Evolutionary conservation across 176 grass and related monocot species (phyloP), one percentile per base, ranked within the genome.

Genomic region (Eleusine coracana): DNA sequence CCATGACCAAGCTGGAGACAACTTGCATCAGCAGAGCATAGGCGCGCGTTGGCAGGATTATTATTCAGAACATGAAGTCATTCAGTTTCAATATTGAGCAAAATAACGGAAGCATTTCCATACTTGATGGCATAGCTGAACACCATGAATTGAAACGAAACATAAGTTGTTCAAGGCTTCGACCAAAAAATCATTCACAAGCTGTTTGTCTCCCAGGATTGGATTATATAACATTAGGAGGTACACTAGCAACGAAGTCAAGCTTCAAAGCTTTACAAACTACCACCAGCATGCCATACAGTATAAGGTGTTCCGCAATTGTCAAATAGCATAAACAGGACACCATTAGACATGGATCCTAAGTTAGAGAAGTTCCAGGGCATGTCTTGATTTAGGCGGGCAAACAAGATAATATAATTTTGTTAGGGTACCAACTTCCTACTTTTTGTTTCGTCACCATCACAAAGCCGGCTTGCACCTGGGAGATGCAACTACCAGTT

Each of bases 291-390:
- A 18, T 29, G 25, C n/a, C 41, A 68, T 67, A 73, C 16, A 55
- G 58, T 77, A 83, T 82, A 42, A 78, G 64, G 31, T 49, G 8
- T 69, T 73, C 77, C 46, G 38, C 7, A 89, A 64, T n/a, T 3
- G 38, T 52, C 49, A 41, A 79, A 48, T 81, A 39, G 36, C 60
- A 69, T 66, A 74, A 74, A 29, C 73, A 82, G 41, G 65, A 78
- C 13, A 82, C 59, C 41, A 62, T 38, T 52, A 83, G 41, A 77
- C 61, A 31, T 52, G 61, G 39, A 79, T 41, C 74, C 75, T 87
- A 87, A 38, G 83, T 87, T 82, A 87, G 84, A 42, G 28, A 83
- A 70, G 69, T 87, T 86, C 25, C 31, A 68, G 70, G 50, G 54
- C 68, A 83, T 28, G n/a, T 31, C 76, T 86, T 61, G 79, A 64